phyloP scores from a whole-genome alignment of 2,329 filamentous ascomycete species.

The Aspergillus terreus region DNA sequence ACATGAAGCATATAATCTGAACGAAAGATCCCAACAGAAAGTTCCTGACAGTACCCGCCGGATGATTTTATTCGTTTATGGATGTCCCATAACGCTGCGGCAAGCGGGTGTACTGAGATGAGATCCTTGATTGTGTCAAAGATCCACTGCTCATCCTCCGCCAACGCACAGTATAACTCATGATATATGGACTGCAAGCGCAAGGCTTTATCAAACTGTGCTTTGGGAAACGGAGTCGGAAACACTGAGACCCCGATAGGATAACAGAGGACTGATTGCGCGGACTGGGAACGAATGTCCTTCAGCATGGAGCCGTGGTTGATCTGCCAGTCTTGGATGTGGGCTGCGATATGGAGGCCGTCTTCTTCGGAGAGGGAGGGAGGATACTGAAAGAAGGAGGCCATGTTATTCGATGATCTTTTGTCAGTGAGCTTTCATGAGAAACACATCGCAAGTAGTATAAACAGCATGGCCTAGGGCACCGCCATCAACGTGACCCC shows the following conservation, averaged over 20 bases:
- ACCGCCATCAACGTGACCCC: constrained; percentile 1
- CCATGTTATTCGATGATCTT: background rate
- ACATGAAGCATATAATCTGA: constrained; percentile 47
- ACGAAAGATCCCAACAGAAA: constrained; percentile 39
- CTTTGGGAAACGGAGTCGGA: constrained; percentile 33
- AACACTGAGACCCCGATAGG: constrained; percentile 34
- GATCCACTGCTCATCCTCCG: constrained; percentile 38
- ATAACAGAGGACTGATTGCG: constrained; percentile 26
- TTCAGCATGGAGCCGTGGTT: constrained; percentile 42
- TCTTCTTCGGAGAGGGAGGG: constrained; percentile 37
- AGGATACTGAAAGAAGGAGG: constrained; percentile 12
- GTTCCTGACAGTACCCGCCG: constrained; percentile 25
- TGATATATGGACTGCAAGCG: constrained; percentile 58
- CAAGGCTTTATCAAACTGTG: constrained; percentile 43
- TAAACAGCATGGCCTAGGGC: too few species aligned
- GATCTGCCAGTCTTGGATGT: constrained; percentile 42
- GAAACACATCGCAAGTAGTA: too few species aligned
- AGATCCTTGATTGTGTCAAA: constrained; percentile 27
- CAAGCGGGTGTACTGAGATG: constrained; percentile 31
- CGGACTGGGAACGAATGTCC: constrained; percentile 20
- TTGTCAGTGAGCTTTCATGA: background rate
- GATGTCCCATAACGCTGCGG: constrained; percentile 37
- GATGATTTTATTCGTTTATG: constrained; percentile 28
- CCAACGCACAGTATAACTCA: constrained; percentile 53
- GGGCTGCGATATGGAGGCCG: constrained; percentile 21